Evolutionary conservation across 208 protist species (phyloP).

Genomic region (Leishmania braziliensis): DNA sequence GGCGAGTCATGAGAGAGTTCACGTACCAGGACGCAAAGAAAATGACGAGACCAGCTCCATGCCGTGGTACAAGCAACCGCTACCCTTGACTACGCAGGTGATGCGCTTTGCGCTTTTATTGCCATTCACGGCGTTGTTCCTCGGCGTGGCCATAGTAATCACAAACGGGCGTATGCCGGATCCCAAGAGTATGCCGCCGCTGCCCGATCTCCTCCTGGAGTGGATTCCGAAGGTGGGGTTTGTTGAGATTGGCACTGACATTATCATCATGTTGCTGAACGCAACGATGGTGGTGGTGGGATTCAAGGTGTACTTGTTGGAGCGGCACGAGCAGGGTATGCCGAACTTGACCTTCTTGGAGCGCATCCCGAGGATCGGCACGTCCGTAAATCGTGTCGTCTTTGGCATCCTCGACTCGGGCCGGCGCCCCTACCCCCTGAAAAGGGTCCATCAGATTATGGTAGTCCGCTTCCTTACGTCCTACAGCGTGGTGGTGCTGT

Average conservation of each 20-base stretch:
- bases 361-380: constrained; percentile 23
- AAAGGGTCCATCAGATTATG: constrained; percentile 46
- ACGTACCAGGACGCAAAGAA: neutral
- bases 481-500: constrained; percentile 68
- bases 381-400: constrained; percentile 39
- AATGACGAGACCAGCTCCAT: constrained; percentile 2
- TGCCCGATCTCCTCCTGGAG: constrained; percentile 81
- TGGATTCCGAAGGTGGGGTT: constrained; percentile 48
- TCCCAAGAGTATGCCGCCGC: constrained; percentile 48
- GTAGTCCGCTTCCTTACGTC: constrained; percentile 73
- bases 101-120: constrained; percentile 66
- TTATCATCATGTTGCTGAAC: constrained; percentile 64
- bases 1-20: neutral
- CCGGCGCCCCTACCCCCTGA: constrained; percentile 37
- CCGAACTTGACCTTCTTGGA: constrained; percentile 22
- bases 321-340: constrained; percentile 32
- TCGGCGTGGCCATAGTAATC: constrained; percentile 63
- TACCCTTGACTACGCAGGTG: constrained; percentile 73
- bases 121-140: constrained; percentile 51
- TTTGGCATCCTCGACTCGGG: constrained; percentile 58
- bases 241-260: constrained; percentile 55
- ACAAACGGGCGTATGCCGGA: constrained; percentile 84
- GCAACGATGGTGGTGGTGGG: constrained; percentile 37
- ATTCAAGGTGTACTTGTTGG: constrained; percentile 75
- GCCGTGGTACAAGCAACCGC: constrained; percentile 48